phyloP scores from a whole-genome alignment of 1,284 basidiomycete genomes.

The Cryptococcus sp. region DNA sequence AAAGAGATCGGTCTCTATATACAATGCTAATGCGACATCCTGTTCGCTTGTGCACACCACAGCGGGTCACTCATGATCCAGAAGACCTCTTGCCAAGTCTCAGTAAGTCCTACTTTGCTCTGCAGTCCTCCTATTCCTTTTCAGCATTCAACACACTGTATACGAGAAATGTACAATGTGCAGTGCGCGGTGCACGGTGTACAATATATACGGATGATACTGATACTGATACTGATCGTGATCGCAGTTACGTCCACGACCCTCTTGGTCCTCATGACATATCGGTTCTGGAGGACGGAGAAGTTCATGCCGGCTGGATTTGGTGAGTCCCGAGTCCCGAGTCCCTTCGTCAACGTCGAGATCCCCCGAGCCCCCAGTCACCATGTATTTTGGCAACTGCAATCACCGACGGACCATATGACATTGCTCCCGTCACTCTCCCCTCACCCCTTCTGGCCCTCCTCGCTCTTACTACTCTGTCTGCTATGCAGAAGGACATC shows the following conservation, averaged over 20 bases:
- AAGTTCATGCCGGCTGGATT: slow-evolving; percentile 51
- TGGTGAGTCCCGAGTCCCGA: slow-evolving; percentile 26
- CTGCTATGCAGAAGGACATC: no score
- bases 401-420: no score
- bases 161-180: no score
- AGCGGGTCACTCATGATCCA: slow-evolving; percentile 35
- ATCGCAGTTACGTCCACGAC: slow-evolving; percentile 23
- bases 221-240: neutral
- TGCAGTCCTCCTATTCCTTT: no score
- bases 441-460: no score
- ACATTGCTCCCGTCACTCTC: neutral
- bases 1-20: no score
- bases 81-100: slow-evolving; percentile 33
- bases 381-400: neutral
- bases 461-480: no score
- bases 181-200: neutral
- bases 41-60: neutral
- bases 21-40: neutral
- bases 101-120: slow-evolving; percentile 16
- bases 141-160: no score
- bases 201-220: neutral
- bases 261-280: slow-evolving; percentile 35
- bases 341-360: no score
- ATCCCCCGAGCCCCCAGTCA: neutral
- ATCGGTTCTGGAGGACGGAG: slow-evolving; percentile 30